Evolutionary conservation across 108 stramenopile genomes (phyloP).

Genomic region (Pseudonitzschia pungens): DNA sequence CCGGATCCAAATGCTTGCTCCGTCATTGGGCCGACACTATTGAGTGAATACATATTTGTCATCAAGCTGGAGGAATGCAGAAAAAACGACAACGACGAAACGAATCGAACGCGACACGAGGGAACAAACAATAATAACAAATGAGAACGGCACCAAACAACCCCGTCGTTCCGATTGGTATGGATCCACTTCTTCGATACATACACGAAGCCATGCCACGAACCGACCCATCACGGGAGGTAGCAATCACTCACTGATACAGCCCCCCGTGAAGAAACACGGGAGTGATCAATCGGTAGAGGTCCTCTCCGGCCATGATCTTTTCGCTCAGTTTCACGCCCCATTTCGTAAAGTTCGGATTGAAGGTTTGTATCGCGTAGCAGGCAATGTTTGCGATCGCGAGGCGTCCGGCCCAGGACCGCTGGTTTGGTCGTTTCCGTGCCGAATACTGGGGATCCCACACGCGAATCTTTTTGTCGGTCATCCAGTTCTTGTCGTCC

Average conservation of each 20-base stretch:
- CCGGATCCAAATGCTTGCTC: slow-evolving; percentile 55
- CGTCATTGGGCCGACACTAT: slow-evolving; percentile 59
- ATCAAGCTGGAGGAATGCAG: slow-evolving; percentile 32
- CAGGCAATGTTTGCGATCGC: slow-evolving; percentile 50
- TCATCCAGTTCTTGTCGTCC: slow-evolving; percentile 33
- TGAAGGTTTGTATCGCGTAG: slow-evolving; percentile 52
- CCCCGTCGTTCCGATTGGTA: background rate
- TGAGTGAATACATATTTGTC: slow-evolving; percentile 67
- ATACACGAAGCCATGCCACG: background rate
- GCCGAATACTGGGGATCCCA: slow-evolving; percentile 17
- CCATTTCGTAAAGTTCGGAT: slow-evolving; percentile 56
- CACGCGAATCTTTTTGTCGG: slow-evolving; percentile 21
- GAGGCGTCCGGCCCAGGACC: slow-evolving; percentile 36
- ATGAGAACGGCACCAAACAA: background rate
- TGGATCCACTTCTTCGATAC: no score
- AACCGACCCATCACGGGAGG: background rate
- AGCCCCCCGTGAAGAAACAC: slow-evolving; percentile 78
- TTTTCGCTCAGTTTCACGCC: slow-evolving; percentile 71
- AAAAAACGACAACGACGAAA: background rate
- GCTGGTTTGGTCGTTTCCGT: slow-evolving; percentile 20
- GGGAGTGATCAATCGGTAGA: slow-evolving; percentile 74
- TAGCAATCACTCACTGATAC: slow-evolving; percentile 30
- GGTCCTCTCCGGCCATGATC: slow-evolving; percentile 61
- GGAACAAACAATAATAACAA: no score
- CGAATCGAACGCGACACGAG: no score